These are phyloP conservation scores for Ascochyta koolunga DNA, from an alignment of 2,329 filamentous ascomycete genomes.

Conservation along the genomic window DNA sequence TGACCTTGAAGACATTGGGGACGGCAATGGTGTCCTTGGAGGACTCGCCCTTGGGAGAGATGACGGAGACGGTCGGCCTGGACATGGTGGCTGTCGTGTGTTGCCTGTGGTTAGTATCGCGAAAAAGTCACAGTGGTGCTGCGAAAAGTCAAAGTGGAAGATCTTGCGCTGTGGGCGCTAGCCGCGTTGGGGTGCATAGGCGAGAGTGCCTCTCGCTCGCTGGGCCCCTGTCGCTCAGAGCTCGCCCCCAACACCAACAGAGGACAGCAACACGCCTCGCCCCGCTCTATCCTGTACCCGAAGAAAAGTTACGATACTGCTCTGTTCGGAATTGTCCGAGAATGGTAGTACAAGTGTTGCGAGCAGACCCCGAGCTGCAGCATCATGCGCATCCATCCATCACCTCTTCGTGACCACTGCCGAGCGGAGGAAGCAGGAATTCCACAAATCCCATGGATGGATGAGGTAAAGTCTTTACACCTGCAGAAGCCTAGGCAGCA, in stretches of 20 bases:
- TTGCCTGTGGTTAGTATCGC: conserved; percentile 38
- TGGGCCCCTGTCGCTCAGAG: not conserved
- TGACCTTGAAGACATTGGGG: conserved; percentile 87
- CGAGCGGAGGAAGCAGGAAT: not conserved
- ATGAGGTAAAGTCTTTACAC: not conserved
- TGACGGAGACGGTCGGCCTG: conserved; percentile 96
- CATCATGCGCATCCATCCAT: no score
- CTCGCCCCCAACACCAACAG: not conserved
- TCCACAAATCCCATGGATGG: not conserved
- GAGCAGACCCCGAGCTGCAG: no score
- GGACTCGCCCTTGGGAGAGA: conserved; percentile 93
- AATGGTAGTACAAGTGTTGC: no score
- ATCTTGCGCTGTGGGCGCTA: no score
- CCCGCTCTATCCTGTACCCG: not conserved
- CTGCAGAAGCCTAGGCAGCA: not conserved
- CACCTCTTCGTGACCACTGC: not conserved
- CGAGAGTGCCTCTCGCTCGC: not conserved
- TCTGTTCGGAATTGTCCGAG: no score
- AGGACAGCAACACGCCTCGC: not conserved
- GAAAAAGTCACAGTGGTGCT: conserved; percentile 10
- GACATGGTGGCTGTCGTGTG: conserved; percentile 62
- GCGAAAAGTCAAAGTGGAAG: not conserved
- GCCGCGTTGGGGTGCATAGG: no score
- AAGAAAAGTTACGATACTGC: no score
- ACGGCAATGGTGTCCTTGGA: conserved; percentile 88